These are phyloP conservation scores for Phanerochaete carnosa DNA, from an alignment of 768 basidiomycete species.

Conservation along the genomic window DNA sequence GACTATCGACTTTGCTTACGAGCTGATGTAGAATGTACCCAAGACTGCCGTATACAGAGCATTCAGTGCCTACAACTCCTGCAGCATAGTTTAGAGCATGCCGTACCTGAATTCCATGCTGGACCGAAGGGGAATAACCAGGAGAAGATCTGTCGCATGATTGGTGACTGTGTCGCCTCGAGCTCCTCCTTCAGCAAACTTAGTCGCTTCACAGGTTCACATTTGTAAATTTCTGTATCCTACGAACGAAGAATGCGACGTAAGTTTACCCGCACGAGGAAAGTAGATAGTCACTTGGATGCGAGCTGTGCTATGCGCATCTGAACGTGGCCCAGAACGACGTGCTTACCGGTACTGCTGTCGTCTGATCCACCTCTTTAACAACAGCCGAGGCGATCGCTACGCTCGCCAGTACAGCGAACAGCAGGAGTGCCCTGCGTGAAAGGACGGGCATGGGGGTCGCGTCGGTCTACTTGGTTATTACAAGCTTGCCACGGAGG, in stretches of 20 bases:
- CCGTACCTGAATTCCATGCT: constrained; percentile 75
- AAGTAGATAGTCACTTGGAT: background rate
- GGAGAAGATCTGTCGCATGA: constrained; percentile 77
- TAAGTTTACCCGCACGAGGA: background rate
- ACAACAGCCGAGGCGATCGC: constrained; percentile 3
- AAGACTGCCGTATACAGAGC: constrained; percentile 44
- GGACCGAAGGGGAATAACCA: constrained; percentile 89
- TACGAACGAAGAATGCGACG: constrained; percentile 14
- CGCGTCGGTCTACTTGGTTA: background rate
- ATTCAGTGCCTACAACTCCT: background rate
- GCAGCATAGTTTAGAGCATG: background rate
- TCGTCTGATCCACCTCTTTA: constrained; percentile 13
- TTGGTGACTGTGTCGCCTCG: constrained; percentile 63
- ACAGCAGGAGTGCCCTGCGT: background rate
- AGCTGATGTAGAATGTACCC: constrained; percentile 95
- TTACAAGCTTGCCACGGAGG: background rate
- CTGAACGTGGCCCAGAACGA: background rate
- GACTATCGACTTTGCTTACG: constrained; percentile 51
- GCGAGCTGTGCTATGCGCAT: background rate
- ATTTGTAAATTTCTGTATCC: constrained; percentile 43
- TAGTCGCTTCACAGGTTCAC: constrained; percentile 42
- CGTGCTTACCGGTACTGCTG: constrained; percentile 21
- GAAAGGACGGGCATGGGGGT: background rate
- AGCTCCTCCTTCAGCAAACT: constrained; percentile 57
- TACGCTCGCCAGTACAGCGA: constrained; percentile 2